Percentiles rank a stretch among this genome's conserved stretches.
These are phyloP conservation scores for Rhizopogon vesiculosus DNA, from an alignment of 768 basidiomycete species.

Conservation along the genomic window DNA sequence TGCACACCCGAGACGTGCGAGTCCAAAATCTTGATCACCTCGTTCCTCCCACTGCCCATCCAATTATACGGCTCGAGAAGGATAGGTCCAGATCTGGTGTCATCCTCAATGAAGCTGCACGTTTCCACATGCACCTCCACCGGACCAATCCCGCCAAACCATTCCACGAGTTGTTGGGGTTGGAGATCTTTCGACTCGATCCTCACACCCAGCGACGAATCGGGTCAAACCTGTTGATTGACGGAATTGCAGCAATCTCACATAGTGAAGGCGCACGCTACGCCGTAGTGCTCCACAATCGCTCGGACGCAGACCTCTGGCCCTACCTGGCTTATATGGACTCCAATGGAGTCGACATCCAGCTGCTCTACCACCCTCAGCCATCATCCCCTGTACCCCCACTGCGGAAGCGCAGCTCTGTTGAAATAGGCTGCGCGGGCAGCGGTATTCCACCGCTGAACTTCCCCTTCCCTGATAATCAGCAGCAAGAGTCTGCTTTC, in stretches of 20 bases:
- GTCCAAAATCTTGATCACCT: conserved; percentile 44
- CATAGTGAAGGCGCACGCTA: conserved; percentile 41
- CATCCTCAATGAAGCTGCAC: conserved; percentile 52
- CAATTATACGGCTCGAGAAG: conserved; percentile 32
- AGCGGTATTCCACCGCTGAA: conserved; percentile 36
- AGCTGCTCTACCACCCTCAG: conserved; percentile 50
- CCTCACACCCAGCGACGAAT: conserved; percentile 36
- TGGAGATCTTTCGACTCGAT: conserved; percentile 51
- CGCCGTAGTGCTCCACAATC: conserved; percentile 44
- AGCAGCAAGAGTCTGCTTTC: conserved; percentile 42
- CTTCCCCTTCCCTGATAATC: conserved; percentile 34
- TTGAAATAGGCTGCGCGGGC: conserved; percentile 39
- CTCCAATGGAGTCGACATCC: conserved; percentile 47
- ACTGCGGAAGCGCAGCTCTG: conserved; percentile 33
- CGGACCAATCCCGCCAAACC: conserved; percentile 45
- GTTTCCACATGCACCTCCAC: conserved; percentile 55
- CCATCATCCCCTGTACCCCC: conserved; percentile 34
- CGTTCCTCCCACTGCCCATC: conserved; percentile 29
- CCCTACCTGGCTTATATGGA: conserved; percentile 63
- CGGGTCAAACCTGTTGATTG: conserved; percentile 41
- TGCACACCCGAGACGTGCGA: conserved; percentile 34
- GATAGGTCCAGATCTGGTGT: conserved; percentile 31
- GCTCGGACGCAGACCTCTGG: conserved; percentile 51
- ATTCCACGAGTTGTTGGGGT: conserved; percentile 40
- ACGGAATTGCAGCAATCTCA: conserved; percentile 44